Evolutionary conservation across 768 basidiomycete genomes (phyloP).

Genomic region (Leccinum arenicola): DNA sequence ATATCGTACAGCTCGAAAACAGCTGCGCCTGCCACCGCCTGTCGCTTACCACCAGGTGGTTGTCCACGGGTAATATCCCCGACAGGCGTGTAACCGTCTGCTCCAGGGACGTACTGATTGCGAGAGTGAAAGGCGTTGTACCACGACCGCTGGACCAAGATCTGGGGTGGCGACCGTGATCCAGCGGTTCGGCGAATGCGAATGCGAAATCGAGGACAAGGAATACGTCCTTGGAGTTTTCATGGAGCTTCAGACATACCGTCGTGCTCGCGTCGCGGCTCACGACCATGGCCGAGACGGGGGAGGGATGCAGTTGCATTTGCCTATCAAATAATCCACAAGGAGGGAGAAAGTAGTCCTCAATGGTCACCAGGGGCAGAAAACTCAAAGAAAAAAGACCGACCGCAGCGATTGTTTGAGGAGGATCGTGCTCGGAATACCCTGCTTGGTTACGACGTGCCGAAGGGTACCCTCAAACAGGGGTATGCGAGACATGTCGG

Average conservation of each 20-base stretch:
- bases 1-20: conserved; percentile 55
- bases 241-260: conserved; percentile 41
- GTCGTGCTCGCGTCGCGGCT: conserved; percentile 63
- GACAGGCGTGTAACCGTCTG: conserved; percentile 44
- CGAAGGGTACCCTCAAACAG: conserved; percentile 42
- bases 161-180: conserved; percentile 33
- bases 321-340: conserved; percentile 18
- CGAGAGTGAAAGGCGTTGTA: conserved; percentile 46
- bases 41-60: conserved; percentile 38
- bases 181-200: conserved; percentile 37
- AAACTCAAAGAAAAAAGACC: background rate
- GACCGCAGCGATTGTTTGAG: conserved; percentile 33
- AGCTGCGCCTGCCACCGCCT: conserved; percentile 64
- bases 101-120: conserved; percentile 47
- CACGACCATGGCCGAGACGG: conserved; percentile 42
- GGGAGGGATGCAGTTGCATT: conserved; percentile 16
- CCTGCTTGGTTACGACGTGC: conserved; percentile 36
- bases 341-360: background rate
- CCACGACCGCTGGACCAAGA: background rate
- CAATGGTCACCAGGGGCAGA: background rate
- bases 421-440: conserved; percentile 33
- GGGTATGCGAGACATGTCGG: conserved; percentile 48
- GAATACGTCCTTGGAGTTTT: conserved; percentile 37
- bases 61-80: conserved; percentile 47
- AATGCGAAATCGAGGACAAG: conserved; percentile 62